Evolutionary conservation across 169 alveolate genomes (phyloP).

Genomic region (Plasmodium knowlesi): DNA sequence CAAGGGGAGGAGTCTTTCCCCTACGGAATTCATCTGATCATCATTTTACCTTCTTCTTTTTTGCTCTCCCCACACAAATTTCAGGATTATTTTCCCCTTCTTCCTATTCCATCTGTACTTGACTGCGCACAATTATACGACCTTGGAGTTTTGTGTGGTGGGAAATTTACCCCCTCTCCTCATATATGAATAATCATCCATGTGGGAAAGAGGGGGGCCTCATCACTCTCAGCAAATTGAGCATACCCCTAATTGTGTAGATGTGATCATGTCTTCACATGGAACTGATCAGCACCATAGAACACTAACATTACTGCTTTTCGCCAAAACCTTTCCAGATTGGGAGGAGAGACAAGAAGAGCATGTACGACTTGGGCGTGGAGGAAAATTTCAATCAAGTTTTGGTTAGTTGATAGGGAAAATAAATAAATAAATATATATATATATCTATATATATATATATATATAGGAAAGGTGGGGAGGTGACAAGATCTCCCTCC

Average conservation of each 20-base stretch:
- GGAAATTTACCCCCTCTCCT: neutral
- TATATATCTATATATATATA: too few species aligned
- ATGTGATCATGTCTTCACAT: neutral
- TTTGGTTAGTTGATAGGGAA: neutral
- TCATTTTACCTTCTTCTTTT: neutral
- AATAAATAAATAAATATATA: neutral
- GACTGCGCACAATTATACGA: constrained; percentile 48
- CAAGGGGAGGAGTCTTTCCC: neutral
- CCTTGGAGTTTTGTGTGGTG: constrained; percentile 57
- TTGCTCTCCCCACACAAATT: neutral
- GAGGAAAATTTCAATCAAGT: constrained; percentile 64
- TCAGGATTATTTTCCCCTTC: constrained; percentile 48
- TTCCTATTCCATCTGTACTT: constrained; percentile 32
- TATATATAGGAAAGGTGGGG: neutral
- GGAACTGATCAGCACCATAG: neutral
- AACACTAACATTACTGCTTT: neutral
- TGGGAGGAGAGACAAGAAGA: constrained; percentile 21
- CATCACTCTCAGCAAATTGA: neutral
- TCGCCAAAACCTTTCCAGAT: neutral
- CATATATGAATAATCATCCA: neutral
- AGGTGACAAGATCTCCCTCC: neutral
- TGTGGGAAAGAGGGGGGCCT: neutral
- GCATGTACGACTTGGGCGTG: constrained; percentile 63
- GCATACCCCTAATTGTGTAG: neutral
- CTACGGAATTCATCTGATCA: neutral